These are phyloP conservation scores for Neofusicoccum ribis DNA, from an alignment of 2,329 filamentous ascomycete species.

Conservation along the genomic window DNA sequence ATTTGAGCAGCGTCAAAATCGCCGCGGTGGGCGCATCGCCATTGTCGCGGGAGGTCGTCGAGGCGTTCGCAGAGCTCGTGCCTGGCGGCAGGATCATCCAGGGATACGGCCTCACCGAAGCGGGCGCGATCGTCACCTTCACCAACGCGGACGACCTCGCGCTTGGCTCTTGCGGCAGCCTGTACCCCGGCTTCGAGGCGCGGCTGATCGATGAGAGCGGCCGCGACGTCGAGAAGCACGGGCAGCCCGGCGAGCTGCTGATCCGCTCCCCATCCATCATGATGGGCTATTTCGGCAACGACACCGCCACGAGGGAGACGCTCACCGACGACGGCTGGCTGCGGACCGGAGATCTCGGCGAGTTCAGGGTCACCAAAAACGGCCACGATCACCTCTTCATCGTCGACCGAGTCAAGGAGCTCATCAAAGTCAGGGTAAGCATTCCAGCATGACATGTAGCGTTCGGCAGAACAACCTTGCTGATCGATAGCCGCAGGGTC, in stretches of 20 bases:
- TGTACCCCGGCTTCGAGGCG: conserved; percentile 65
- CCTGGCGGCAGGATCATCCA: background rate
- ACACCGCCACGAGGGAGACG: conserved; percentile 65
- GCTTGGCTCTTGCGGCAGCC: background rate
- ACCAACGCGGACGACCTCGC: background rate
- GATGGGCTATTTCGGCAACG: conserved; percentile 74
- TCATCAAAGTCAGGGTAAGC: conserved; percentile 57
- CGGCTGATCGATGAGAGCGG: conserved; percentile 65
- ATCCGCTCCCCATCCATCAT: conserved; percentile 71
- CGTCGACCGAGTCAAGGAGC: conserved; percentile 72
- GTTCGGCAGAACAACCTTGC: background rate
- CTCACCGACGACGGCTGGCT: conserved; percentile 66
- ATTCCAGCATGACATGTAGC: background rate
- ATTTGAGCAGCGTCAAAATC: background rate
- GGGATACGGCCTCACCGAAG: conserved; percentile 10
- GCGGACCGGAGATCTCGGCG: conserved; percentile 68
- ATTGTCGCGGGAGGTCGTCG: background rate
- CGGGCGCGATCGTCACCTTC: background rate
- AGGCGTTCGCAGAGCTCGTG: background rate
- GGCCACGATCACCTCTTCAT: conserved; percentile 62
- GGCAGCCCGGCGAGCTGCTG: conserved; percentile 66
- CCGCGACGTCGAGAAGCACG: conserved; percentile 50
- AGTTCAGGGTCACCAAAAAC: conserved; percentile 37
- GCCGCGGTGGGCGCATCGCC: conserved; percentile 1
- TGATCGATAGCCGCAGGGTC: conserved; percentile 40